Evolutionary conservation across 208 protist genomes (phyloP), one percentile per base, ranked within the genome.

Genomic region (Strigomonas culicis): DNA sequence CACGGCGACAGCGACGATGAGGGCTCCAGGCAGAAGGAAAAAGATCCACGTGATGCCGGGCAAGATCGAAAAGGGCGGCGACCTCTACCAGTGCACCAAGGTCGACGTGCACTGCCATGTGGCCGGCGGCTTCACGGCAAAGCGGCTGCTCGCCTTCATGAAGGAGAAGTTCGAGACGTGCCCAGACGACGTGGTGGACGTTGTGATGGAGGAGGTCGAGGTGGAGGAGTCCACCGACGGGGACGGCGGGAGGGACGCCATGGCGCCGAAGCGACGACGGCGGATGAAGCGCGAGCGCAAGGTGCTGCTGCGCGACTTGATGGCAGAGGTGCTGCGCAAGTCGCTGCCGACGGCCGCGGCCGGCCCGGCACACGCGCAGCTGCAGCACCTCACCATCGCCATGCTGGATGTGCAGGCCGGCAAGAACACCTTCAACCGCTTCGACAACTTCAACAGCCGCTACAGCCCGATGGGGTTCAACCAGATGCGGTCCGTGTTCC

Each of bases 31-130:
- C 21, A 25, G 59, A 32, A 21, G 21, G 17, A 56, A 15, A 21
- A 21, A 51, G 8, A 17, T 21, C 6, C 50, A 28, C 17, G 55
- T 10, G 31, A 32, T 21, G 32, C 68, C 43, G 51, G 17, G 52
- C 59, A 69, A 44, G 39, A 44, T 44, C 68, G 49, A 44, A 19
- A 44, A 44, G 13, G 72, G 77, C 39, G 83, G 80, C 30, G 88
- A 92, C 66, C 59, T 86, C 15, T 88, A 92, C 70, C 86, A 88
- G 63, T 88, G 78, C 64, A 70, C 89, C 34, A 95, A 92, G 72
- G 88, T 95, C 4, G 88, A 95, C 67, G 83, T 90, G 53, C 85
- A 95, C 74, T 88, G 82, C 50, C 85, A 92, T 74, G 88, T 92
- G 79, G 83, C 85, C 0, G 72, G 74, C 27, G 83, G 83, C 30